These are phyloP conservation scores for Linum trigynum DNA, from an alignment of 345 rosid species.

Conservation along the genomic window DNA sequence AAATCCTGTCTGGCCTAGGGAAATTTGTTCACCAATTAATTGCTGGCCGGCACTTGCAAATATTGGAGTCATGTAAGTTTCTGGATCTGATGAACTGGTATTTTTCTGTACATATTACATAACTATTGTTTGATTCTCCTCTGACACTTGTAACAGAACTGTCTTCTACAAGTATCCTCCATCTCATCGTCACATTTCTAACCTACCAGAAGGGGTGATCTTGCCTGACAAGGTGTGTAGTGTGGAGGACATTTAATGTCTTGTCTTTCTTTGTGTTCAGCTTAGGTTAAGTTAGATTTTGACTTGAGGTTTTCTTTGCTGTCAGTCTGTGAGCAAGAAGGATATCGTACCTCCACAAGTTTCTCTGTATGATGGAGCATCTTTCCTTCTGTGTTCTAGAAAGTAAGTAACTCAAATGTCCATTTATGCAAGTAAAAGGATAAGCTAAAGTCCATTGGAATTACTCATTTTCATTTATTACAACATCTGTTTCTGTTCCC, in stretches of 20 bases:
- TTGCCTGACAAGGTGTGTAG: background rate
- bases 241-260: background rate
- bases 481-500: no score
- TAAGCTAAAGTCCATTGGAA: no score
- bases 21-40: conserved; percentile 15
- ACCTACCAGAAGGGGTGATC: background rate
- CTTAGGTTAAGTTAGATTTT: background rate
- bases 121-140: background rate
- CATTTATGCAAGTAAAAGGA: no score
- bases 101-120: background rate
- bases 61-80: conserved; percentile 19
- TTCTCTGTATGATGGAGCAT: background rate
- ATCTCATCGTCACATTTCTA: conserved; percentile 8
- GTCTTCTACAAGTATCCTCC: conserved; percentile 16
- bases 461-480: no score
- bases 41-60: conserved; percentile 12
- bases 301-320: background rate
- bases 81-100: background rate
- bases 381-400: background rate
- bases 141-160: conserved; percentile 9
- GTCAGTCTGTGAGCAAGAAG: background rate
- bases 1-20: conserved; percentile 7
- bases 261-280: background rate
- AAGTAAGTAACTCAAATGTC: background rate
- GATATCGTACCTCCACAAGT: background rate